Percentiles rank a stretch among this genome's conserved stretches.
These are phyloP conservation scores for Epichloe baconii DNA, from an alignment of 2,329 filamentous ascomycete species.

Conservation along the genomic window DNA sequence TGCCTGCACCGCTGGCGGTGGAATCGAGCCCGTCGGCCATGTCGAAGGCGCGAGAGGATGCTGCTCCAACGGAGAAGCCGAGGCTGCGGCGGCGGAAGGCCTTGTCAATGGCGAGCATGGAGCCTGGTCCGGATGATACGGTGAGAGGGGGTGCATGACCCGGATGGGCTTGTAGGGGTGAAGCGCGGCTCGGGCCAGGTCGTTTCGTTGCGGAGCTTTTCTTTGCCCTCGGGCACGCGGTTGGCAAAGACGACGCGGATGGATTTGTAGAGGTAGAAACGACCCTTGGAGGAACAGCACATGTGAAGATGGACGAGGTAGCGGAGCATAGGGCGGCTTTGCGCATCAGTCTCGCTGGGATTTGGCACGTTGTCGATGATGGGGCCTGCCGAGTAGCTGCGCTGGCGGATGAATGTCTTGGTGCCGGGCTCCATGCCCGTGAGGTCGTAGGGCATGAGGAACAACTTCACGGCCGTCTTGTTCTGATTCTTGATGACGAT, in stretches of 20 bases:
- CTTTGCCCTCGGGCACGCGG: constrained; percentile 87
- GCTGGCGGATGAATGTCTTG: constrained; percentile 91
- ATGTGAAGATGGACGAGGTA: constrained; percentile 92
- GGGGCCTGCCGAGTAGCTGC: constrained; percentile 79
- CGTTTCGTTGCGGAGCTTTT: constrained; percentile 80
- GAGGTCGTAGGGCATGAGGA: constrained; percentile 85
- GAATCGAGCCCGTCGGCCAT: constrained; percentile 15
- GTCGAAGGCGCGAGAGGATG: constrained; percentile 21
- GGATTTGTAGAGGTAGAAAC: constrained; percentile 82
- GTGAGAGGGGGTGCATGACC: constrained; percentile 32
- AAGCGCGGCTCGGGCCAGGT: constrained; percentile 81
- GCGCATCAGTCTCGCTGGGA: constrained; percentile 11
- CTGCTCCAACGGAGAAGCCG: constrained; percentile 28
- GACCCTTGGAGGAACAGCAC: constrained; percentile 69
- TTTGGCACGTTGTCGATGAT: constrained; percentile 55
- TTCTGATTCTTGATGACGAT: constrained; percentile 98
- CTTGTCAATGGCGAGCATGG: constrained; percentile 45
- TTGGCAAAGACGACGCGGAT: constrained; percentile 95
- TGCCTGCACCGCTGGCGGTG: constrained; percentile 14
- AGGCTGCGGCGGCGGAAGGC: constrained; percentile 44
- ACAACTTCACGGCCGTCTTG: constrained; percentile 94
- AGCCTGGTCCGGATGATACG: constrained; percentile 26
- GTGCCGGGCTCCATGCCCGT: constrained; percentile 85
- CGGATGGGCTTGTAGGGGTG: constrained; percentile 65
- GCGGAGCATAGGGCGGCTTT: constrained; percentile 59